Conservation (phyloP, 495 filamentous ascomycete genomes). For the Trypethelium eluteriae region DNA sequence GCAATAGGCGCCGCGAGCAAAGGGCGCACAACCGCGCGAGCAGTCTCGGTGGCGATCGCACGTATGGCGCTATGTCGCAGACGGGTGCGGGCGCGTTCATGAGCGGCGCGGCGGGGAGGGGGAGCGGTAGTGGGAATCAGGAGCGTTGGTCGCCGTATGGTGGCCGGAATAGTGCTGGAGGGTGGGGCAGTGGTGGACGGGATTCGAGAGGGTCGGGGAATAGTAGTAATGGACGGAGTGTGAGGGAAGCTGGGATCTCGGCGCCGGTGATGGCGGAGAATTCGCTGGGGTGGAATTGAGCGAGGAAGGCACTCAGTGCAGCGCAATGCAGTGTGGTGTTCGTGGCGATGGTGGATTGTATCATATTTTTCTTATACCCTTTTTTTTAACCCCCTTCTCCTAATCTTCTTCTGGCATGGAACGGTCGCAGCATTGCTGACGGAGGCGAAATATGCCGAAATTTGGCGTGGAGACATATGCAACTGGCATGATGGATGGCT, state of each 20-base stretch:
- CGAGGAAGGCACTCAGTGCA: neutral
- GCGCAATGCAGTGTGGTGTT: neutral
- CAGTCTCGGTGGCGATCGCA: slow-evolving; percentile 45
- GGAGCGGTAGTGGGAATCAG: slow-evolving; percentile 48
- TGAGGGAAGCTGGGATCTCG: slow-evolving; percentile 62
- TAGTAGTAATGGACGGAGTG: slow-evolving; percentile 50
- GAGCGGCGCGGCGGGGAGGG: slow-evolving; percentile 42
- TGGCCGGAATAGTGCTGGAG: slow-evolving; percentile 36
- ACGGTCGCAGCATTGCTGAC: neutral
- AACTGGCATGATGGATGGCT: no score
- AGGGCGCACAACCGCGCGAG: slow-evolving; percentile 61
- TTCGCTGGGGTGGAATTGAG: slow-evolving; percentile 91
- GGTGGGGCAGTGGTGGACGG: slow-evolving; percentile 60
- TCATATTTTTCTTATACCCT: slow-evolving; percentile 12
- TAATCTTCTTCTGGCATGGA: slow-evolving; percentile 11
- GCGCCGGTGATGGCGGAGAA: slow-evolving; percentile 94
- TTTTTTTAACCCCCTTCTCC: neutral
- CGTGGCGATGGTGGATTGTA: slow-evolving; percentile 1
- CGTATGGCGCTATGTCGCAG: slow-evolving; percentile 25
- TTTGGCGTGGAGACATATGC: no score
- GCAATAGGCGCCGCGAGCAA: slow-evolving; percentile 62
- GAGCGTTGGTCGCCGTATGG: slow-evolving; percentile 33
- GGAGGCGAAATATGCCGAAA: neutral
- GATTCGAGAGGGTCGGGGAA: slow-evolving; percentile 48
- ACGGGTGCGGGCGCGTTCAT: slow-evolving; percentile 23